Percentiles rank a stretch among this genome's conserved stretches.
Conservation (phyloP, 768 basidiomycete species). For the Podaxis sp. region DNA sequence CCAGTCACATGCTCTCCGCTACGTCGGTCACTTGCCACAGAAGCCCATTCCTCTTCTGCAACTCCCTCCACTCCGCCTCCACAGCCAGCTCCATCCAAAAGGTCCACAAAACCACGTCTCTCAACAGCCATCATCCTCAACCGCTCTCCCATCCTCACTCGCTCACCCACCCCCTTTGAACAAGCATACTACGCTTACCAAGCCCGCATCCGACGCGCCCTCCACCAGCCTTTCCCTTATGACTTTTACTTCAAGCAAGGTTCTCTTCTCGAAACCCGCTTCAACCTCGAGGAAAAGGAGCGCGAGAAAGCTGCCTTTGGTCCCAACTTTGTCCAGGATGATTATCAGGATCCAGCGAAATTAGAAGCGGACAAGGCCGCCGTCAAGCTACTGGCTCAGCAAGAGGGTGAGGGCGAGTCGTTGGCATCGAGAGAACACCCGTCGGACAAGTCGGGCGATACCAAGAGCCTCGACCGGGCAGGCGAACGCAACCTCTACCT, state of each 20-base stretch:
- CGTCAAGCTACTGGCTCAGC: constrained; percentile 49
- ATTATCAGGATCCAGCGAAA: constrained; percentile 41
- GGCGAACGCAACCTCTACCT: constrained; percentile 88
- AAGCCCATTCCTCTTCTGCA: constrained; percentile 22
- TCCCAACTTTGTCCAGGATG: constrained; percentile 43
- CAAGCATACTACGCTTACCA: constrained; percentile 82
- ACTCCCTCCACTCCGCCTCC: constrained; percentile 18
- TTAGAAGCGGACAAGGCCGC: constrained; percentile 52
- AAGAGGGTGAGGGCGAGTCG: constrained; percentile 60
- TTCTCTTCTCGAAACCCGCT: constrained; percentile 77
- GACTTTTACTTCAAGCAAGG: constrained; percentile 96
- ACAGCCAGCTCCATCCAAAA: constrained; percentile 21
- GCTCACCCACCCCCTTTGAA: constrained; percentile 70
- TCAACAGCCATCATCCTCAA: constrained; percentile 71
- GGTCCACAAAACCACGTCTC: constrained; percentile 32
- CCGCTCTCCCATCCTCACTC: constrained; percentile 72
- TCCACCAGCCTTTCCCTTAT: constrained; percentile 84
- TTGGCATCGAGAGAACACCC: constrained; percentile 57
- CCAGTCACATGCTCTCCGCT: constrained; percentile 14
- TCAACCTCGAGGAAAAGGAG: constrained; percentile 67
- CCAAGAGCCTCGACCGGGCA: constrained; percentile 74
- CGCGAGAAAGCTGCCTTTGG: constrained; percentile 78
- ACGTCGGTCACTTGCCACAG: constrained; percentile 41
- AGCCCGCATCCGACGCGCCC: constrained; percentile 72
- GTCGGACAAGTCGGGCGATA: constrained; percentile 56